Base-by-base conservation (phyloP, 768 basidiomycete species). In the Panaeolus papilionaceus region DNA sequence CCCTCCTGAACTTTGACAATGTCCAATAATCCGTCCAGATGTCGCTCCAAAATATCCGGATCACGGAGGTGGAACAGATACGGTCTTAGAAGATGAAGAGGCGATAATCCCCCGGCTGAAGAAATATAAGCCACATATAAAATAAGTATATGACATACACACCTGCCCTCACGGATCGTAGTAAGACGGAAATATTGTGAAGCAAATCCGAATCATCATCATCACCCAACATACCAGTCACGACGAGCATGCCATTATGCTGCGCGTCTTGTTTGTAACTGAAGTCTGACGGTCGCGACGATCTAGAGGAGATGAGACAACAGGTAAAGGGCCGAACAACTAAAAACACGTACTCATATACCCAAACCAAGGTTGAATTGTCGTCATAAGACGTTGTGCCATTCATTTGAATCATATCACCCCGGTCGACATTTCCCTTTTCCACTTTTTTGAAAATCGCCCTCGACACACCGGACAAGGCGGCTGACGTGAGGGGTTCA, bases 201-300 rank as follows among this genome's bases (percentile, higher is more conserved):
- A 87, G 38, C 69, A 79, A 62, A 64, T 78, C 58, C 1, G 65
- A 58, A 62, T 68, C 78, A 69, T 79, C 73, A 61, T 68, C 70
- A 28, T 84, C 82, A 33, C 83, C 72, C 86, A 87, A 88, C 64
- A 92, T 71, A 62, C 82, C 81, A 9, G 89, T 83, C n/a, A 88
- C 83, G 33, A 92, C 77, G 23, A 93, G 79, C 47, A 79, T 81
- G 64, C 80, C 84, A 62, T 76, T 82, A 61, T 87, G 88, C 74
- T 86, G 86, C 5, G 92, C 89, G 74, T 93, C 74, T 14, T 74
- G 75, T 39, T 76, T 76, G 80, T 94, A 94, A 76, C 89, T 92
- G 73, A 93, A 92, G 76, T 94, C 92, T 0, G 86, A 84, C 0
- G 91, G 91, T 58, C 86, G 83, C 44, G 81, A 78, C 14, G 83